Evolutionary conservation across 139 green algal species (phyloP), one percentile per base, ranked within the genome.

Genomic region (Gonium pectorale): DNA sequence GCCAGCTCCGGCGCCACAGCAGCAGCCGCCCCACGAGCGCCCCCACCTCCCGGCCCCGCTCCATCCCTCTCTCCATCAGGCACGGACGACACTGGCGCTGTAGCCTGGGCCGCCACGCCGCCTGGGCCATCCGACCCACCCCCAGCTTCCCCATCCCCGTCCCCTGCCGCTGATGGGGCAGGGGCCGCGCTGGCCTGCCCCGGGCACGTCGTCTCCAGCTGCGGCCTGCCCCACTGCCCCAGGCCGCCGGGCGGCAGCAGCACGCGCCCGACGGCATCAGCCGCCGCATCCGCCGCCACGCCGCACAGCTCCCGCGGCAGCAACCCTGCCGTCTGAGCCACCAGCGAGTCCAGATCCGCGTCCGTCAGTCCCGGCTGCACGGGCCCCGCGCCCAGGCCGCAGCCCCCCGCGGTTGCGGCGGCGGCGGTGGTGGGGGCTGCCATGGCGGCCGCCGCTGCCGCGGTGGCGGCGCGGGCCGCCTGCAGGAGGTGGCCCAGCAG

Each of bases 251-350:
- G 43, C 68, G 43, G 68, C 43, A 77, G 40, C 27, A 41, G 3
- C 11, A 26, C 60, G 40, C 75, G 29, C 3, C 63, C 62, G 31
- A 84, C 44, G 2, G 79, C 75, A 1, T 81, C 80, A 52, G 82
- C 79, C 44, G 84, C 43, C 13, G 89, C 93, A 51, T 97, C 95
- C 26, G 93, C 92, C 13, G 90, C 94, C n/a, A 98, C 73, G 6
- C 92, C 93, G 22, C 67, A 72, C 27, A 97, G 83, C 51, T 98
- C 94, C 22, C 86, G 74, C 0, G 93, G 93, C 75, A 98, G 79
- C 74, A 98, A 79, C 4, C 96, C 96, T 3, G 94, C 93, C 37
- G 95, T 97, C 86, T 96, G 91, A 8, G 80, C 40, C 19, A 92
- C 94, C 40, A 87, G 78, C 26, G 38, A 1, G 5, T 70, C 74